Evolutionary conservation across 1,284 basidiomycete genomes (phyloP), one percentile per base, ranked within the genome.

Genomic region (Megacollybia platyphylla): DNA sequence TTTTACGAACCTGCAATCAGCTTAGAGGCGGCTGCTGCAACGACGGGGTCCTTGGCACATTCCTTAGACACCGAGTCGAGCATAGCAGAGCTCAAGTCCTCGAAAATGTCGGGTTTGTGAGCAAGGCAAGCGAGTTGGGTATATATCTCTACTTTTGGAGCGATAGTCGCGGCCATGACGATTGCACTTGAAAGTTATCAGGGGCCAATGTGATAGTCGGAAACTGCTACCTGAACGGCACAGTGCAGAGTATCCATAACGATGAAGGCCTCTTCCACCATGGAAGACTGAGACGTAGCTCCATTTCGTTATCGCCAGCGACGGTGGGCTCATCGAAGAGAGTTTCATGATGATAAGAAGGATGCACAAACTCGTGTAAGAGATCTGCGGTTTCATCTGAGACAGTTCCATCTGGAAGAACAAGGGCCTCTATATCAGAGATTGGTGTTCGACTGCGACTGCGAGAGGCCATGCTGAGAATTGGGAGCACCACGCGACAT

Each of bases 181-280:
- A 76, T 64, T 1, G 76, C 62, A 7, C 67, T 57, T 41, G 84
- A 55, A 2, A 77, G 76, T 26, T n/a, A 57, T 54, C 13, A 84
- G 49, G 36, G 83, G 55, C 84, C 83, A 85, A 43, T 10, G 26
- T 2, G 39, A 28, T 43, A 41, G 30, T 24, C 36, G 38, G 39
- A 26, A 9, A 18, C 42, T 5, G 37, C 20, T 8, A 38, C 11
- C 28, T 35, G 11, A 30, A 34, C 17, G 9, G 13, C 38, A 8
- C 31, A 37, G 27, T 43, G 18, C 40, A n/a, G 1, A 62, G 73
- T 49, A 50, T 83, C 83, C 84, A 87, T 60, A 66, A 70, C 0
- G 79, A 67, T 0, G 80, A 79, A 5, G 83, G 81, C 39, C 67
- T 61, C 56, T 62, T 80, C 71, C 77, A 85, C 81, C 81, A 85